These are phyloP conservation scores for Collariella sp. DNA, from an alignment of 495 filamentous ascomycete genomes.

Conservation along the genomic window DNA sequence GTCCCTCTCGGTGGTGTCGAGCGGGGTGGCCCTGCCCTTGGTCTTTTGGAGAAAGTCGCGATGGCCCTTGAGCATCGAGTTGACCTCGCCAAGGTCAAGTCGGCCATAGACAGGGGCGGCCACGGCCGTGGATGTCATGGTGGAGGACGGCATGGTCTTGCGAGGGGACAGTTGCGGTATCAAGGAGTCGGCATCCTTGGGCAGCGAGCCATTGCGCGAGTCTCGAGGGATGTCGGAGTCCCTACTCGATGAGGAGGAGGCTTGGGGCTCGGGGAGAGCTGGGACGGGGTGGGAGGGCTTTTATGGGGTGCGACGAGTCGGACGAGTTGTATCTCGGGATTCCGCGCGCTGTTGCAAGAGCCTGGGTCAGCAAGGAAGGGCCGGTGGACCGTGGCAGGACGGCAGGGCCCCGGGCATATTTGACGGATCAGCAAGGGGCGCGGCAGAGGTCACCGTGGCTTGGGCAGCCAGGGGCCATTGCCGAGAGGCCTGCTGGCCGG, in stretches of 20 bases:
- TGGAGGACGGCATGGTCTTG: constrained; percentile 18
- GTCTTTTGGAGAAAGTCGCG: constrained; percentile 28
- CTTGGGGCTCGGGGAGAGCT: constrained; percentile 5
- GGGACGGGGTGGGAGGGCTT: constrained; percentile 9
- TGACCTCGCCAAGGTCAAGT: constrained; percentile 26
- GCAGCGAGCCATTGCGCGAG: constrained; percentile 24
- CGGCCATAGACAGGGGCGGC: constrained; percentile 18
- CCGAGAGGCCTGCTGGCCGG: constrained; percentile 19
- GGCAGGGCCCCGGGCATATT: constrained; percentile 37
- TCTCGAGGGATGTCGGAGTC: constrained; percentile 17
- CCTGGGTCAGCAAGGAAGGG: constrained; percentile 43
- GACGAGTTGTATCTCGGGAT: constrained; percentile 25
- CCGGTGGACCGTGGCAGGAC: constrained; percentile 34
- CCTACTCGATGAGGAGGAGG: constrained; percentile 10
- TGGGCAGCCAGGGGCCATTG: constrained; percentile 20
- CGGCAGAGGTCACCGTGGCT: constrained; percentile 19
- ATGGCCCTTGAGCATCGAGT: constrained; percentile 30
- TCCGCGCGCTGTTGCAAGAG: constrained; percentile 45
- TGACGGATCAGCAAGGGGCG: constrained; percentile 36
- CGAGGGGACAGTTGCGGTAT: constrained; percentile 25
- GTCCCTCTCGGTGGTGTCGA: constrained; percentile 36
- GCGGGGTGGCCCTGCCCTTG: constrained; percentile 29
- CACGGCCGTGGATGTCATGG: constrained; percentile 15
- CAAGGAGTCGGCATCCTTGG: constrained; percentile 25
- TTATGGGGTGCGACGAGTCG: constrained; percentile 23